A percentile compares a stretch with the other conserved stretches of the same genome.
These are phyloP conservation scores for Nicotiana tomentosiformis DNA, from an alignment of 257 asterid species.

Conservation along the genomic window DNA sequence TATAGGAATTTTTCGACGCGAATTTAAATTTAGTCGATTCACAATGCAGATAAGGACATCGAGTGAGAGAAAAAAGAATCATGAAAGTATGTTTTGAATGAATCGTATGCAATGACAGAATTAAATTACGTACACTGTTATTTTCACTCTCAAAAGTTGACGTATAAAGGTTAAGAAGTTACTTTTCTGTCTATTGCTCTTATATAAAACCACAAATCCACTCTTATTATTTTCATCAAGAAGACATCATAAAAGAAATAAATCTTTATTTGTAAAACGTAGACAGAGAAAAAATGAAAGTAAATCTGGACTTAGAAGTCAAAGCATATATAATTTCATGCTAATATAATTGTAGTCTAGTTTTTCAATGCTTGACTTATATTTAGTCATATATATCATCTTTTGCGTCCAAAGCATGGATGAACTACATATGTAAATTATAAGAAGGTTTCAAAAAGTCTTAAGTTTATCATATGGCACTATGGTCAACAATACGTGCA, in stretches of 20 bases:
- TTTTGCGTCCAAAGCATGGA: background rate
- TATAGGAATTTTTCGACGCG: too few relatives aligned
- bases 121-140: too few relatives aligned
- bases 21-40: too few relatives aligned
- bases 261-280: too few relatives aligned
- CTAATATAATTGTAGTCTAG: background rate
- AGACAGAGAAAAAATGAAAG: background rate
- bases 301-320: background rate
- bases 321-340: background rate
- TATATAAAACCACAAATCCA: too few relatives aligned
- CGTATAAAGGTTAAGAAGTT: too few relatives aligned
- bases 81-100: too few relatives aligned
- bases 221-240: background rate
- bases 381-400: background rate
- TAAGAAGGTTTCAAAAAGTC: background rate
- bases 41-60: too few relatives aligned
- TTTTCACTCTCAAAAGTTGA: too few relatives aligned
- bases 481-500: background rate
- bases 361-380: background rate
- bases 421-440: background rate
- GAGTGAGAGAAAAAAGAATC: too few relatives aligned
- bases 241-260: background rate
- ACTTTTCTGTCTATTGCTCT: too few relatives aligned
- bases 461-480: background rate
- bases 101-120: too few relatives aligned